Conservation (phyloP, 2,329 filamentous ascomycete genomes). For the Aspergillus quadrilineatus region DNA sequence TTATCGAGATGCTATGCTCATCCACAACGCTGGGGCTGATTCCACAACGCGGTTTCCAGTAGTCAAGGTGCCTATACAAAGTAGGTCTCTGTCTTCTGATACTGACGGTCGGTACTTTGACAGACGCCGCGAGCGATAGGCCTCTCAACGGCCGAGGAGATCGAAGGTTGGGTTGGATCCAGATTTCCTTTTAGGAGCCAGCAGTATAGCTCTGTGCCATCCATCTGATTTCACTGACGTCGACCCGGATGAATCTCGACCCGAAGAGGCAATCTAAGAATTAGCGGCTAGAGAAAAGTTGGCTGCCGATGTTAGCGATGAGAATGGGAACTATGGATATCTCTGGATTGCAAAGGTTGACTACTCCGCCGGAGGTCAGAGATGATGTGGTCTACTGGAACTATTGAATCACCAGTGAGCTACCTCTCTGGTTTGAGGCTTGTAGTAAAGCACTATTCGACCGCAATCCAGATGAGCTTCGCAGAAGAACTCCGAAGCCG, state of each 20-base stretch:
- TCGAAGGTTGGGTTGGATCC: slow-evolving; percentile 68
- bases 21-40: slow-evolving; percentile 70
- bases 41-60: slow-evolving; percentile 61
- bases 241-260: slow-evolving; percentile 61
- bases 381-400: slow-evolving; percentile 67
- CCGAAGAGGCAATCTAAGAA: slow-evolving; percentile 64
- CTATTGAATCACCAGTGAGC: slow-evolving; percentile 62
- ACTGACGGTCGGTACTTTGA: not conserved
- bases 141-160: slow-evolving; percentile 58
- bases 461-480: slow-evolving; percentile 64
- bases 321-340: slow-evolving; percentile 67
- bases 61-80: slow-evolving; percentile 61
- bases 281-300: slow-evolving; percentile 65
- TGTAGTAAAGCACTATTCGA: slow-evolving; percentile 70
- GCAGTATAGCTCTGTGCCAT: slow-evolving; percentile 61
- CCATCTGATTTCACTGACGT: slow-evolving; percentile 68
- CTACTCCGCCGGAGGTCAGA: slow-evolving; percentile 62
- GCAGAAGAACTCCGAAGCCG: slow-evolving; percentile 55
- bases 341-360: slow-evolving; percentile 74
- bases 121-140: slow-evolving; percentile 37
- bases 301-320: slow-evolving; percentile 60
- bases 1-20: slow-evolving; percentile 72
- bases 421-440: slow-evolving; percentile 67
- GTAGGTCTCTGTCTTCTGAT: slow-evolving; percentile 23
- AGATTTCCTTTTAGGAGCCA: slow-evolving; percentile 62